Conservation (phyloP, 306 rosid genomes). For the Phaseolus lunatus region DNA sequence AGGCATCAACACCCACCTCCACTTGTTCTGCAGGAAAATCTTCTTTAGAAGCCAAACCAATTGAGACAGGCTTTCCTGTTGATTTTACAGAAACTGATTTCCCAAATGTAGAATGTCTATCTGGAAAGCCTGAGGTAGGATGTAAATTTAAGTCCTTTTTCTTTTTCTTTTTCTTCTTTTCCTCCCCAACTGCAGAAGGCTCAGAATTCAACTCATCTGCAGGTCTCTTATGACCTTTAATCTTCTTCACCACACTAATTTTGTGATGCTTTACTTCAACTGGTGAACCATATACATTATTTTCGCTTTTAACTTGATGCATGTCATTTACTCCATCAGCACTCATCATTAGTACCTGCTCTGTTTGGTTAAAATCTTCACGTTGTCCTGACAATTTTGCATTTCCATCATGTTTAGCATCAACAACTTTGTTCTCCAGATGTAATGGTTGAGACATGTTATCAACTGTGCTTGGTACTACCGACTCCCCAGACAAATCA, state of each 20-base stretch:
- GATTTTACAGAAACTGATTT: constrained; percentile 52
- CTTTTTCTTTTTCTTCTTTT: constrained; percentile 78
- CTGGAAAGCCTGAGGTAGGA: constrained; percentile 50
- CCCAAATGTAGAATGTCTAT: constrained; percentile 52
- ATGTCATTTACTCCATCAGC: constrained; percentile 44
- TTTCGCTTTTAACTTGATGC: constrained; percentile 32
- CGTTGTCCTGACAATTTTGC: constrained; percentile 28
- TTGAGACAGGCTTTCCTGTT: constrained; percentile 47
- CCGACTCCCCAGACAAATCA: constrained; percentile 52
- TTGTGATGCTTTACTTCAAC: constrained; percentile 50
- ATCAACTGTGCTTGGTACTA: constrained; percentile 43
- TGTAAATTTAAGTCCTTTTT: constrained; percentile 53
- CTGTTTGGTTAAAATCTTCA: constrained; percentile 29
- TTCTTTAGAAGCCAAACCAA: constrained; percentile 59
- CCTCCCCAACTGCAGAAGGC: constrained; percentile 57
- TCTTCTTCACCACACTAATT: constrained; percentile 57
- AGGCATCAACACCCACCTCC: constrained; percentile 47
- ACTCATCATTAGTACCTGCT: constrained; percentile 39
- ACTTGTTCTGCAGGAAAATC: constrained; percentile 50
- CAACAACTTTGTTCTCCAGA: constrained; percentile 49
- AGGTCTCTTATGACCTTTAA: constrained; percentile 64
- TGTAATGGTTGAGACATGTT: constrained; percentile 48
- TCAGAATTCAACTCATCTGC: constrained; percentile 55
- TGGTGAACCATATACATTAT: constrained; percentile 1
- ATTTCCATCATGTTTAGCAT: constrained; percentile 39